These are phyloP conservation scores for Starmerella vitae DNA, from an alignment of 805 yeast species.

Conservation along the genomic window DNA sequence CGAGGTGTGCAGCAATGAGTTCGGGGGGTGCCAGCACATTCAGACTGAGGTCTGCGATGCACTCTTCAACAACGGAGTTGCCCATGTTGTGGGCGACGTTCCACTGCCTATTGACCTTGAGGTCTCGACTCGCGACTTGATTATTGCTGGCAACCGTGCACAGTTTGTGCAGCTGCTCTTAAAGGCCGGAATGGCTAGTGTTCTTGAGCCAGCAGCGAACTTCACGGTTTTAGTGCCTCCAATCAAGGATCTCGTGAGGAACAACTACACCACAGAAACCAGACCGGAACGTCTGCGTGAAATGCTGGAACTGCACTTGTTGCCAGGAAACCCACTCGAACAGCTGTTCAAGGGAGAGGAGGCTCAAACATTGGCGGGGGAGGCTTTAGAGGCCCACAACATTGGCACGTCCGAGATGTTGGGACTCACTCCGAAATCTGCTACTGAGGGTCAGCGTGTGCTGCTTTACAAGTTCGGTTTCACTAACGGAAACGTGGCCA, in stretches of 20 bases:
- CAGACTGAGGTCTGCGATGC: conserved; percentile 38
- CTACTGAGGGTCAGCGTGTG: conserved; percentile 21
- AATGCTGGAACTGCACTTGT: conserved; percentile 53
- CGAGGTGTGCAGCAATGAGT: conserved; percentile 3
- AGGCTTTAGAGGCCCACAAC: conserved; percentile 20
- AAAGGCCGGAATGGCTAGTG: conserved; percentile 20
- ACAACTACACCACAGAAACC: conserved; percentile 38
- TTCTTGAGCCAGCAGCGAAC: conserved; percentile 31
- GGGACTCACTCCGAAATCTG: conserved; percentile 16
- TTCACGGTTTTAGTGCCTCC: conserved; percentile 67
- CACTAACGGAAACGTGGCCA: conserved; percentile 15
- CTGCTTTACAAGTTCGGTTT: conserved; percentile 18
- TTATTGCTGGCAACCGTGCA: conserved; percentile 39
- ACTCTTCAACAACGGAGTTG: conserved; percentile 70
- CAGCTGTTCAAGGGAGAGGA: conserved; percentile 17
- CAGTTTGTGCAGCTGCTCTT: conserved; percentile 36
- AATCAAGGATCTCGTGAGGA: conserved; percentile 38
- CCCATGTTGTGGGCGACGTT: conserved; percentile 51
- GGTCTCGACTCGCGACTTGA: conserved; percentile 42
- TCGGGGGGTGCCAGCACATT: too few relatives aligned
- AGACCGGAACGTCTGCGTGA: conserved; percentile 9
- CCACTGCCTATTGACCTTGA: conserved; percentile 44
- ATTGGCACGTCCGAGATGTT: conserved; percentile 15
- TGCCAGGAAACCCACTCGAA: conserved; percentile 40
- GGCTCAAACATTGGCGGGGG: conserved; percentile 21